A percentile compares a stretch with the other conserved stretches of the same genome.
phyloP scores from a whole-genome alignment of 2,329 filamentous ascomycete species.

The Monilinia aucupariae region DNA sequence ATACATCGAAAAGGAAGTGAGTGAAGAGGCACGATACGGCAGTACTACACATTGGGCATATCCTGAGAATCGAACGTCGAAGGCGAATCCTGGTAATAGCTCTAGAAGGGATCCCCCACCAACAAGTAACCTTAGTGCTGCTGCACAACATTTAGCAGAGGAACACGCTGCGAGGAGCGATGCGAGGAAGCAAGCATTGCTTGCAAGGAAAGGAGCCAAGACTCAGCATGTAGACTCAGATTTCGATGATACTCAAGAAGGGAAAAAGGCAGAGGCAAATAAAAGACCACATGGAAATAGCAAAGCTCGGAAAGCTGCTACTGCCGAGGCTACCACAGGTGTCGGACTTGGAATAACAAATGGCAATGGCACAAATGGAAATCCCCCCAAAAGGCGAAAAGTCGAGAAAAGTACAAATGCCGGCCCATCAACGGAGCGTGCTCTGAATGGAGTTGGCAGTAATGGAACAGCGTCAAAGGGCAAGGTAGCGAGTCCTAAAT shows the following conservation, averaged over 20 bases:
- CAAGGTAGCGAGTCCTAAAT: slow-evolving; percentile 59
- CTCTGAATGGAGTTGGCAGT: slow-evolving; percentile 54
- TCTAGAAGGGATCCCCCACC: slow-evolving; percentile 74
- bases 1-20: slow-evolving; percentile 82
- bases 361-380: slow-evolving; percentile 45
- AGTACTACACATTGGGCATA: slow-evolving; percentile 95
- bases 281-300: slow-evolving; percentile 59
- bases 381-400: slow-evolving; percentile 69
- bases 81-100: slow-evolving; percentile 62
- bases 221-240: slow-evolving; percentile 68
- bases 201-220: slow-evolving; percentile 55
- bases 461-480: slow-evolving; percentile 47
- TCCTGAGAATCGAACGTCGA: slow-evolving; percentile 68
- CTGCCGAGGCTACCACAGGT: slow-evolving; percentile 45
- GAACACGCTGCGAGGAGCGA: slow-evolving; percentile 82
- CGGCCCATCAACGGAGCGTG: slow-evolving; percentile 56
- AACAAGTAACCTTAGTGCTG: slow-evolving; percentile 61
- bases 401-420: slow-evolving; percentile 61
- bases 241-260: slow-evolving; percentile 60
- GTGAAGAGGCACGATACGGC: slow-evolving; percentile 88
- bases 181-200: slow-evolving; percentile 73
- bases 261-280: slow-evolving; percentile 35
- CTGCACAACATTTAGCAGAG: slow-evolving; percentile 71
- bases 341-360: slow-evolving; percentile 64
- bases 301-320: slow-evolving; percentile 59